These are phyloP conservation scores for Colletotrichum liaoningense DNA, from an alignment of 2,329 filamentous ascomycete species.

Conservation along the genomic window DNA sequence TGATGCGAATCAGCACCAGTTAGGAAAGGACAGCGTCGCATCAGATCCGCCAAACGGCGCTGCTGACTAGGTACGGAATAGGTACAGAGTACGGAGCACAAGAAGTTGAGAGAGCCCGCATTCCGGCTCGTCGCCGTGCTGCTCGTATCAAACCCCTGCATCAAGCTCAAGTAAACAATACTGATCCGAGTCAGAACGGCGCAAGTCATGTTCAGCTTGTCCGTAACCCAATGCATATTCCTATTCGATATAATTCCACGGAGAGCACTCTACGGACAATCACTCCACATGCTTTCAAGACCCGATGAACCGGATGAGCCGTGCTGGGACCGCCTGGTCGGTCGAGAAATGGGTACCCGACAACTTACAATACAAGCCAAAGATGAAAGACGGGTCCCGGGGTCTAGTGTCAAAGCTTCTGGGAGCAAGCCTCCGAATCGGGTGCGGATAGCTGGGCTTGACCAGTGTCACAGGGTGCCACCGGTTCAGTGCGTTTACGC, in stretches of 20 bases:
- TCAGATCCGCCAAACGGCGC: background rate
- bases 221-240: background rate
- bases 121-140: background rate
- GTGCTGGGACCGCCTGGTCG: constrained; percentile 2
- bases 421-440: constrained; percentile 7
- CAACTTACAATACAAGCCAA: background rate
- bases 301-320: background rate
- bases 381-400: constrained; percentile 9
- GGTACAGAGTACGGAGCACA: no score
- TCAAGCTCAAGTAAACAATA: background rate
- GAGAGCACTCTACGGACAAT: background rate
- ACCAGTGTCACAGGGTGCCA: background rate
- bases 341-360: constrained; percentile 3
- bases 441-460: background rate
- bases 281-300: background rate
- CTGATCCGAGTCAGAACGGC: background rate
- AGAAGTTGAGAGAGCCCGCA: background rate
- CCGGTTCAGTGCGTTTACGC: constrained; percentile 2
- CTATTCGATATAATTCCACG: background rate
- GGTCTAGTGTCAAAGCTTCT: constrained; percentile 24
- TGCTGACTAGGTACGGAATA: background rate
- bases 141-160: background rate
- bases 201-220: background rate
- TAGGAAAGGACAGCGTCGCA: background rate
- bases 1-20: constrained; percentile 4